Conservation (phyloP, 441 rosid species). For the Euphorbia schlechtendalii region DNA sequence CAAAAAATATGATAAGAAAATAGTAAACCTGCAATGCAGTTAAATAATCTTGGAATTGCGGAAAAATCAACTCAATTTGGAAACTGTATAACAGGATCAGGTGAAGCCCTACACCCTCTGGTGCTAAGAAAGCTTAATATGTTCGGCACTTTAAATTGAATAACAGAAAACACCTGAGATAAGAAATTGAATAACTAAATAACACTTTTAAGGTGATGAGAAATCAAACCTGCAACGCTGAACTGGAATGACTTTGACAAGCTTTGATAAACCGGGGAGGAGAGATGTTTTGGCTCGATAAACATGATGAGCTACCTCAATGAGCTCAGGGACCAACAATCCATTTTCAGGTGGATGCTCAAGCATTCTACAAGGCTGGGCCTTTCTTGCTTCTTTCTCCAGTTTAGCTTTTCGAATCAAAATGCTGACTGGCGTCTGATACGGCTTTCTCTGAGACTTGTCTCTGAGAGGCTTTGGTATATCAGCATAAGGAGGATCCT, state of each 20-base stretch:
- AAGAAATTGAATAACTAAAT: background rate
- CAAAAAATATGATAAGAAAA: background rate
- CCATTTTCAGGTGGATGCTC: constrained; percentile 74
- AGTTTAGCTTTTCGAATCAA: constrained; percentile 59
- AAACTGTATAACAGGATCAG: background rate
- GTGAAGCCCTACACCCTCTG: background rate
- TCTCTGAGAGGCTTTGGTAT: constrained; percentile 59
- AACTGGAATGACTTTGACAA: constrained; percentile 38
- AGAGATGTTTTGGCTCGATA: constrained; percentile 44
- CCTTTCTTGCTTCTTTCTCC: constrained; percentile 54
- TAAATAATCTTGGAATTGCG: background rate
- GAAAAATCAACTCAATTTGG: background rate
- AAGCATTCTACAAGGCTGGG: constrained; percentile 61
- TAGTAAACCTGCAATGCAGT: background rate
- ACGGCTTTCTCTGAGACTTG: constrained; percentile 77
- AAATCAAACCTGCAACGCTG: constrained; percentile 62
- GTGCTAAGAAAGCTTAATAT: background rate
- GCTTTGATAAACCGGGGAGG: constrained; percentile 43
- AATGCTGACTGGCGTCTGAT: constrained; percentile 60
- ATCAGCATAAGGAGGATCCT: constrained; percentile 49
- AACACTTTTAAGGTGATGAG: background rate
- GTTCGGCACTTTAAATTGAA: background rate
- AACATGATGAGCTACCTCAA: constrained; percentile 53
- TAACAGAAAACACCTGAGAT: background rate
- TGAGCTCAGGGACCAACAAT: constrained; percentile 61